Evolutionary conservation across 805 yeast species (phyloP).

Genomic region (Teunomyces gatunensis): DNA sequence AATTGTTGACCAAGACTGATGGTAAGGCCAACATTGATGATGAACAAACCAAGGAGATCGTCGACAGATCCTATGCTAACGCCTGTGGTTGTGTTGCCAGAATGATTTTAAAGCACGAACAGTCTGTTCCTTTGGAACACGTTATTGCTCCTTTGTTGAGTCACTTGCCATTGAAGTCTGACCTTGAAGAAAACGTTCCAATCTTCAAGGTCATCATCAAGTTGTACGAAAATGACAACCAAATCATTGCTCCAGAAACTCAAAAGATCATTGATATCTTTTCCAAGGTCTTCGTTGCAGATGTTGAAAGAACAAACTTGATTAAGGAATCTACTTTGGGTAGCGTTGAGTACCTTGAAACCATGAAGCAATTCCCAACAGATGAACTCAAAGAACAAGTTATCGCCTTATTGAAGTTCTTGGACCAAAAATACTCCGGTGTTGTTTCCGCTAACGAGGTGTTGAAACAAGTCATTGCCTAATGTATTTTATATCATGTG

Average conservation of each 20-base stretch:
- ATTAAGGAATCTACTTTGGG: constrained; percentile 76
- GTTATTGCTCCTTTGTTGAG: constrained; percentile 73
- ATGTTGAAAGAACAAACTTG: constrained; percentile 67
- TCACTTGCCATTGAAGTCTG: constrained; percentile 84
- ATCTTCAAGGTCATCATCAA: constrained; percentile 74
- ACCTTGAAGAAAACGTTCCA: constrained; percentile 90
- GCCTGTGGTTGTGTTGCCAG: constrained; percentile 98
- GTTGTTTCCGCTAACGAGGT: constrained; percentile 53
- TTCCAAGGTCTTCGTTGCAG: constrained; percentile 69
- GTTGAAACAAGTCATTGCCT: constrained; percentile 43
- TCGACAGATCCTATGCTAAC: constrained; percentile 84
- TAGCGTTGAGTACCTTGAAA: constrained; percentile 77
- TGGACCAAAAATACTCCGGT: constrained; percentile 65
- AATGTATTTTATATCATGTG: constrained; percentile 5
- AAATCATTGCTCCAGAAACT: constrained; percentile 52
- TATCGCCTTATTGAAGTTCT: constrained; percentile 66
- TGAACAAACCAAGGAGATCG: constrained; percentile 74
- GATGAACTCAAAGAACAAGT: constrained; percentile 65
- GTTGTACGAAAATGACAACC: constrained; percentile 64
- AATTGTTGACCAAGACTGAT: constrained; percentile 69
- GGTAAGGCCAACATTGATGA: constrained; percentile 55
- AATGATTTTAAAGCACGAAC: constrained; percentile 71
- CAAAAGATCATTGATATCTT: constrained; percentile 66
- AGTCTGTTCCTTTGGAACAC: constrained; percentile 67
- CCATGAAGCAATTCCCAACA: constrained; percentile 73